Evolutionary conservation across 495 filamentous ascomycete genomes (phyloP).

Genomic region (Oidiodendron maius): DNA sequence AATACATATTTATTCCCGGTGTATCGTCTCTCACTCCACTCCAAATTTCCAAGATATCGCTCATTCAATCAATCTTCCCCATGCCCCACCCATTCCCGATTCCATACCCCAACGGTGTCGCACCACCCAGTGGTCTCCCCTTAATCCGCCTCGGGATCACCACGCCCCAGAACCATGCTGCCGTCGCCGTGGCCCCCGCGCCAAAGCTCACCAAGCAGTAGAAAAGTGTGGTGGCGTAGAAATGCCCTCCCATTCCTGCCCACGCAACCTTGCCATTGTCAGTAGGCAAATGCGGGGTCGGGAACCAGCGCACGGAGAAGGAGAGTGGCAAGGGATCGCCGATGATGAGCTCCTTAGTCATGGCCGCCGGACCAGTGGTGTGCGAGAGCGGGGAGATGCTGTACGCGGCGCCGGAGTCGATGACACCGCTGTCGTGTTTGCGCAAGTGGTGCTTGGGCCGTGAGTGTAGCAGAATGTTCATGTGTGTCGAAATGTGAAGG

Average conservation of each 20-base stretch:
- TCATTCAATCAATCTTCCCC: conserved; percentile 22
- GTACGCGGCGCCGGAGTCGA: conserved; percentile 84
- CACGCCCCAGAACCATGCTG: conserved; percentile 57
- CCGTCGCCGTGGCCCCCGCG: conserved; percentile 45
- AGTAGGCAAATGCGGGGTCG: conserved; percentile 59
- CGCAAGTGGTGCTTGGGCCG: conserved; percentile 48
- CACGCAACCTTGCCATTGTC: conserved; percentile 47
- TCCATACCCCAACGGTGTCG: conserved; percentile 46
- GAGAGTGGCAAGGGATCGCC: conserved; percentile 77
- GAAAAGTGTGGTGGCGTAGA: conserved; percentile 60
- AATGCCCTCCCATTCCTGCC: conserved; percentile 59
- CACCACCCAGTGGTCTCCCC: conserved; percentile 43
- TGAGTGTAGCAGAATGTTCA: conserved; percentile 84
- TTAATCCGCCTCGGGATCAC: conserved; percentile 50
- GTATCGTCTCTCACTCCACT: no score
- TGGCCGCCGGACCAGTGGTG: conserved; percentile 40
- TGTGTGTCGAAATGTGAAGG: conserved; percentile 80
- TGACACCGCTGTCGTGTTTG: conserved; percentile 56
- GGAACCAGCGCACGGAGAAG: conserved; percentile 83
- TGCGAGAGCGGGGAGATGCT: conserved; percentile 64
- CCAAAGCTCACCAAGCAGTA: conserved; percentile 55
- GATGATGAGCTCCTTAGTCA: conserved; percentile 64
- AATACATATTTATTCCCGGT: no score
- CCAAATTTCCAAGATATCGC: no score
- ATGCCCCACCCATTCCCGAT: conserved; percentile 51